Evolutionary conservation across 2,329 filamentous ascomycete species (phyloP).

Genomic region (Cadophora sp.): DNA sequence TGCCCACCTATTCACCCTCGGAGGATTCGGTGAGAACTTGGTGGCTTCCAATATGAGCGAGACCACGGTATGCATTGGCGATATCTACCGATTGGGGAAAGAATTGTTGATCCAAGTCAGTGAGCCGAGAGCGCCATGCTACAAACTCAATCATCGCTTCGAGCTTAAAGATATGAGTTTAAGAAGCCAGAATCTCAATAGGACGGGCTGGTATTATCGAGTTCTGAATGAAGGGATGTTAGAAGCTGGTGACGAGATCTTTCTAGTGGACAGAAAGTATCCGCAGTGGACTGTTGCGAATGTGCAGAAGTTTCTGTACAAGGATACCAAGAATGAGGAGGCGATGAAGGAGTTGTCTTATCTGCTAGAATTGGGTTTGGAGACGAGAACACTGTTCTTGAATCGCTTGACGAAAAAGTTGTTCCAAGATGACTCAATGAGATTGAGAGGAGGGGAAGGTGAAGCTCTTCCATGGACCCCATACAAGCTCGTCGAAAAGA

Average conservation of each 20-base stretch:
- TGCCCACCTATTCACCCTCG: constrained; percentile 58
- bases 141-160: constrained; percentile 72
- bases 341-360: constrained; percentile 28
- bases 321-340: constrained; percentile 49
- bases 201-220: constrained; percentile 70
- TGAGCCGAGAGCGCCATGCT: constrained; percentile 68
- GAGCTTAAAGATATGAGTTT: constrained; percentile 66
- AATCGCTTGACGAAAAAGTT: constrained; percentile 3
- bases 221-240: constrained; percentile 61
- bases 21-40: constrained; percentile 70
- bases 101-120: constrained; percentile 59
- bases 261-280: constrained; percentile 59
- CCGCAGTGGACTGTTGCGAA: constrained; percentile 67
- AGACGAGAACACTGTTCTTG: constrained; percentile 23
- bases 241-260: constrained; percentile 61
- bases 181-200: constrained; percentile 58
- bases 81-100: constrained; percentile 57
- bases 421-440: constrained; percentile 2
- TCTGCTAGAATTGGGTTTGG: constrained; percentile 24
- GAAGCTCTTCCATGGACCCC: constrained; percentile 40
- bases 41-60: constrained; percentile 64
- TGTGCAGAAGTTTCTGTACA: constrained; percentile 66
- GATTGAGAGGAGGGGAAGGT: constrained; percentile 14
- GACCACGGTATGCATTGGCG: constrained; percentile 68
- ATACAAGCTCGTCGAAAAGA: constrained; percentile 54